Evolutionary conservation across 208 protist species (phyloP).

Genomic region (Acanthamoeba culbertsoni): DNA sequence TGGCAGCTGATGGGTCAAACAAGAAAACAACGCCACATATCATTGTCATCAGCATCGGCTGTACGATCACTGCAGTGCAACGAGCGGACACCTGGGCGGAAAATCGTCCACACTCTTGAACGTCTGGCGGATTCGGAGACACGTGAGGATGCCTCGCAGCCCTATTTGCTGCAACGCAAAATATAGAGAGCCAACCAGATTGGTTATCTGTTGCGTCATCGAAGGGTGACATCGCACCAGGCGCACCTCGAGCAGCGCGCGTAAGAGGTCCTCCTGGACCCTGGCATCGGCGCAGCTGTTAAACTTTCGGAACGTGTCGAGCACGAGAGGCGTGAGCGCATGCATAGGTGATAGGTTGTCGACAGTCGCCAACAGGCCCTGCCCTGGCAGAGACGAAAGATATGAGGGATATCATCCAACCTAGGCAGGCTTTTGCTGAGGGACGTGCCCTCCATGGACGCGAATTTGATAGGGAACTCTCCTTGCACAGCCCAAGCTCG

Average conservation of each 20-base stretch:
- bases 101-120: slow-evolving; percentile 52
- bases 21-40: neutral
- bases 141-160: neutral
- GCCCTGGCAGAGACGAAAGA: neutral
- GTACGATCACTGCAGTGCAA: neutral
- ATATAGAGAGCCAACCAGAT: neutral
- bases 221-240: neutral
- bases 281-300: neutral
- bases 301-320: neutral
- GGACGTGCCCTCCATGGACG: neutral
- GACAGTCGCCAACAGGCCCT: neutral
- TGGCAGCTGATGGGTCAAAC: neutral
- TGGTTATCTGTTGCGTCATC: neutral
- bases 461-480: slow-evolving; percentile 7
- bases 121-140: neutral
- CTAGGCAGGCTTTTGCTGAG: too few relatives aligned
- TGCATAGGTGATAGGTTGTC: neutral
- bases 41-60: neutral
- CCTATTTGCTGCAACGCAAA: neutral
- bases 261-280: neutral
- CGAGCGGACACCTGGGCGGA: slow-evolving; percentile 34
- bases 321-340: neutral
- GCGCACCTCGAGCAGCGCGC: neutral
- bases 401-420: neutral
- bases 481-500: neutral